A percentile compares a stretch with the other conserved stretches of the same genome.
Evolutionary conservation across 2,329 filamentous ascomycete species (phyloP).

Genomic region (Aspergillus neotritici): DNA sequence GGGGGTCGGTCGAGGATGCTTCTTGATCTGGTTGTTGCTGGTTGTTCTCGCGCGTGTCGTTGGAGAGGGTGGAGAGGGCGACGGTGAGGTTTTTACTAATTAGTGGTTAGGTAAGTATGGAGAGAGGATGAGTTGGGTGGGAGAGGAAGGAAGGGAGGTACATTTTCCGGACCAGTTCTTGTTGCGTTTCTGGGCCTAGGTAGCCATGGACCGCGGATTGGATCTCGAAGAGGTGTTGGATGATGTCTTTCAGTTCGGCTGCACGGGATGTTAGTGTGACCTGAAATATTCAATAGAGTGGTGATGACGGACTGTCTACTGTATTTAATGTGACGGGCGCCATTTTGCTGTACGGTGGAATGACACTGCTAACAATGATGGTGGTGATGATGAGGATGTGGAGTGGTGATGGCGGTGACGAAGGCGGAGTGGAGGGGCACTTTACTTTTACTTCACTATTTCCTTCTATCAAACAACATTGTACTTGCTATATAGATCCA

Average conservation of each 20-base stretch:
- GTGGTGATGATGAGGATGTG: background rate
- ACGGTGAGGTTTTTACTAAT: constrained; percentile 48
- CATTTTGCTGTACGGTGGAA: constrained; percentile 18
- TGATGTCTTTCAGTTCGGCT: constrained; percentile 56
- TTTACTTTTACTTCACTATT: too few species aligned
- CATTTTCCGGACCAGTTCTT: constrained; percentile 55
- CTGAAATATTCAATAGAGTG: background rate
- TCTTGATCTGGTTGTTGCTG: constrained; percentile 11
- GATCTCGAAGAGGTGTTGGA: constrained; percentile 58
- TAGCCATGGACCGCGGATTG: constrained; percentile 56
- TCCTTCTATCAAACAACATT: too few species aligned
- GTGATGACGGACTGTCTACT: constrained; percentile 28
- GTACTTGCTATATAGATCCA: too few species aligned
- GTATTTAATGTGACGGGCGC: constrained; percentile 31
- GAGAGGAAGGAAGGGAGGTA: constrained; percentile 24
- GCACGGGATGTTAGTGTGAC: constrained; percentile 1
- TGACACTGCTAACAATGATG: background rate
- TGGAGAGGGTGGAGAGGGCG: constrained; percentile 49
- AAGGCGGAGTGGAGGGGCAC: background rate
- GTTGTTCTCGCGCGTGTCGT: constrained; percentile 29
- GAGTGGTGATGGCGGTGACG: background rate
- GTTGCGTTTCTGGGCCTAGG: constrained; percentile 51
- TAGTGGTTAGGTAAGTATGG: constrained; percentile 14
- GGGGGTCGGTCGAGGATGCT: constrained; percentile 31
- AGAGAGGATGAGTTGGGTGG: background rate